Evolutionary conservation across 495 filamentous ascomycete species (phyloP), one percentile per base, ranked within the genome.

Genomic region (Xylaria longipes): DNA sequence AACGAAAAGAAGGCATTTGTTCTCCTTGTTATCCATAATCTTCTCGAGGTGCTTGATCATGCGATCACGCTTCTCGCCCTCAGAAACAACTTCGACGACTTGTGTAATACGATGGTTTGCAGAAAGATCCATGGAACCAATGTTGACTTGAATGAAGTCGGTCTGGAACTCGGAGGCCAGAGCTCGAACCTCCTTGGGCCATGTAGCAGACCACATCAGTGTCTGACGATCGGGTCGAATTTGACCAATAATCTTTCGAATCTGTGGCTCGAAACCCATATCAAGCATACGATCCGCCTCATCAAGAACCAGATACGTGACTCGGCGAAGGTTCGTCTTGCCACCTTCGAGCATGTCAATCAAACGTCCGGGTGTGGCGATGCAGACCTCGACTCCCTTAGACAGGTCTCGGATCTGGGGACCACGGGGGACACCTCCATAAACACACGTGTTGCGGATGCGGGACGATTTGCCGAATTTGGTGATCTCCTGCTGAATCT

Each of bases 121-220:
- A 77, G 97, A 94, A 46, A 99, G 87, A 68, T 98, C 96, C 88
- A 96, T 88, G 61, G 96, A 99, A 79, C 96, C 96, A 81, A 99
- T 95, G 85, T 98, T 99, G 82, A 98, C 96, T 84, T 99, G 96
- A 78, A 99, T 99, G 84, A 95, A 98, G 79, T 99, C 91, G 77
- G 91, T 91, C 74, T 97, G 88, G 87, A 97, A 99, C 80, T 99
- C 96, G 41, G 92, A 87, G n/a, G 96, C 96, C 70, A 98, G 87
- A 79, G 93, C 92, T 75, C 96, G 95, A 74, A 99, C 95, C 81
- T 99, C 96, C 90, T 98, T 99, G 72, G 96, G 96, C 96, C 96
- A 99, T 9, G 96, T 99, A 76, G 96, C 96, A 69, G 96, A 99
- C 96, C 96, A 99, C 96, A 99, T 99, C 89, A 95, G 97, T 72